phyloP scores from a whole-genome alignment of 139 green algal species.

The Pleodorina starrii region DNA sequence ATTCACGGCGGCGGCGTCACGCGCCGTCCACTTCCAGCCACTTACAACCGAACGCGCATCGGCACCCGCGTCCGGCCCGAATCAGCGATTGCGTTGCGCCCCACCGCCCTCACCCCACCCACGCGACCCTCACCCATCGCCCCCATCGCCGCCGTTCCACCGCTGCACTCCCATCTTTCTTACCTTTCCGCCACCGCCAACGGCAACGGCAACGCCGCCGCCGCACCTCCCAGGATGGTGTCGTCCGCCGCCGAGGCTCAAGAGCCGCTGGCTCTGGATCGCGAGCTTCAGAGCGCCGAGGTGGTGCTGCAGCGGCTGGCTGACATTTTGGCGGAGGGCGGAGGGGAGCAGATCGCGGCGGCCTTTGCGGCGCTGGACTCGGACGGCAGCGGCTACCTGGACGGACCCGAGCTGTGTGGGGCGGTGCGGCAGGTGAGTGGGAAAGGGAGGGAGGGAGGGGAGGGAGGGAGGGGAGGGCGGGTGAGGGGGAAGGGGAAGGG shows the following conservation, averaged over 20 bases:
- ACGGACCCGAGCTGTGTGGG: conserved; percentile 19
- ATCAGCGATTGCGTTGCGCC: too few species aligned
- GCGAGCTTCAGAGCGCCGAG: conserved; percentile 11
- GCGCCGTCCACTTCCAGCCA: too few species aligned
- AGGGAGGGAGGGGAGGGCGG: background rate
- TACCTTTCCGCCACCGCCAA: too few species aligned
- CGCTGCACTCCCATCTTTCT: too few species aligned
- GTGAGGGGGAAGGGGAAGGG: background rate
- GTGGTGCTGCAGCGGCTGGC: conserved; percentile 20
- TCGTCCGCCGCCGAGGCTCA: background rate
- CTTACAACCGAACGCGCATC: too few species aligned
- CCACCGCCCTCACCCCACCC: too few species aligned
- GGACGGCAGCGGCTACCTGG: conserved; percentile 35
- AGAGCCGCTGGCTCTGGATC: background rate
- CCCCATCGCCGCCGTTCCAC: too few species aligned
- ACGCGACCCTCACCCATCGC: too few species aligned
- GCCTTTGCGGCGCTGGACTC: background rate
- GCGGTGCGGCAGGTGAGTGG: conserved; percentile 9
- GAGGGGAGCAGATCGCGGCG: background rate
- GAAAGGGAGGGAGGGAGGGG: background rate
- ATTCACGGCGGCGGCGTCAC: too few species aligned
- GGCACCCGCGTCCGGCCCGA: too few species aligned
- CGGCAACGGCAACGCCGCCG: too few species aligned
- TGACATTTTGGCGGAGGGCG: background rate
- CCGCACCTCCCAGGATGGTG: conserved; percentile 48